These are phyloP conservation scores for Inga leiocalycina DNA, from an alignment of 306 rosid species.

Conservation along the genomic window DNA sequence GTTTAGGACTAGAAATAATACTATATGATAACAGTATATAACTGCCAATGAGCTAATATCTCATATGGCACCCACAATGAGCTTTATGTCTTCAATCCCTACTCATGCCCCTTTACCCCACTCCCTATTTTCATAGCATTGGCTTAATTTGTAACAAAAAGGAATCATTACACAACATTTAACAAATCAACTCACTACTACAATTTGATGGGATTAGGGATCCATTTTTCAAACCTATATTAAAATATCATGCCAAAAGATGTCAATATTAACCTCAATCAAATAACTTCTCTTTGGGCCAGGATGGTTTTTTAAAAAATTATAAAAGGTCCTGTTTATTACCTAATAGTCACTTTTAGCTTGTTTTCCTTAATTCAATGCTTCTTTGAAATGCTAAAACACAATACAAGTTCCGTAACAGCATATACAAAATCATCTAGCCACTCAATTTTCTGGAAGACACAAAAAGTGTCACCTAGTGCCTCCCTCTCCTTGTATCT, in stretches of 20 bases:
- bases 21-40: neutral
- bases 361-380: neutral
- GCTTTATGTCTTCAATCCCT: neutral
- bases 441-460: too few relatives aligned
- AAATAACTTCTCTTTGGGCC: neutral
- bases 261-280: neutral
- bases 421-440: conserved; percentile 1
- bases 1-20: too few relatives aligned
- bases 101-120: neutral
- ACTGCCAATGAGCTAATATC: neutral
- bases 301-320: neutral
- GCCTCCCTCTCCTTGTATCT: too few relatives aligned
- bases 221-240: neutral
- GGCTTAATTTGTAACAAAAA: neutral
- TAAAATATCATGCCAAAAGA: neutral
- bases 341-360: neutral
- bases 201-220: neutral
- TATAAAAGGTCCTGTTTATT: neutral
- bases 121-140: neutral
- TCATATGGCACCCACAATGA: neutral
- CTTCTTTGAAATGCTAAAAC: neutral
- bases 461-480: too few relatives aligned
- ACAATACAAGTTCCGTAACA: neutral
- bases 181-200: neutral
- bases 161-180: neutral